These are phyloP conservation scores for Candida patagonica DNA, from an alignment of 805 yeast genomes.

Conservation along the genomic window DNA sequence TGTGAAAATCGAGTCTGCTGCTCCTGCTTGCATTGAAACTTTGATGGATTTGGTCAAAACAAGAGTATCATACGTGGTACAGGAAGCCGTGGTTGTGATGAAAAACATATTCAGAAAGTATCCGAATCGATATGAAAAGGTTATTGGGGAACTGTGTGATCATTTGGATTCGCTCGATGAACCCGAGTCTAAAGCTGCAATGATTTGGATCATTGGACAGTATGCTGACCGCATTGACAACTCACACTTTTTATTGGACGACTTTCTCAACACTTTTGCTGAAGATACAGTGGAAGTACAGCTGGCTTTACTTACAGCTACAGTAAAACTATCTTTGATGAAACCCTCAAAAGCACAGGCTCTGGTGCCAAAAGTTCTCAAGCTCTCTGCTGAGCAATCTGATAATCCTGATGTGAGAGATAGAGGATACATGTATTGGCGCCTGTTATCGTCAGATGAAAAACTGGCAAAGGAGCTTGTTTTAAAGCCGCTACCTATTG, in stretches of 20 bases:
- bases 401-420: conserved; percentile 83
- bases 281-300: conserved; percentile 72
- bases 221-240: conserved; percentile 42
- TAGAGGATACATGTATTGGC: conserved; percentile 79
- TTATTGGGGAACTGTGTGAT: conserved; percentile 34
- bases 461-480: conserved; percentile 45
- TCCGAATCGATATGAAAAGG: conserved; percentile 45
- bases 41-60: conserved; percentile 51
- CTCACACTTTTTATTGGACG: conserved; percentile 34
- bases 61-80: conserved; percentile 64
- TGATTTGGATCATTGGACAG: conserved; percentile 80
- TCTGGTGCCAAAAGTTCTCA: conserved; percentile 49
- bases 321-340: conserved; percentile 56
- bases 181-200: conserved; percentile 66
- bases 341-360: conserved; percentile 46
- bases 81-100: conserved; percentile 69
- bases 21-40: conserved; percentile 54
- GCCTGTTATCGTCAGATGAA: conserved; percentile 47
- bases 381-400: conserved; percentile 61
- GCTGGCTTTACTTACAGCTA: conserved; percentile 61
- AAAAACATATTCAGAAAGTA: conserved; percentile 71
- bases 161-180: conserved; percentile 52
- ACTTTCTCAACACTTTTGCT: conserved; percentile 37
- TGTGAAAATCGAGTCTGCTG: conserved; percentile 56
- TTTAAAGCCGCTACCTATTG: conserved; percentile 50